Evolutionary conservation across 139 green algal genomes (phyloP), one percentile per base, ranked within the genome.

Genomic region (Spirogloea muscicola): DNA sequence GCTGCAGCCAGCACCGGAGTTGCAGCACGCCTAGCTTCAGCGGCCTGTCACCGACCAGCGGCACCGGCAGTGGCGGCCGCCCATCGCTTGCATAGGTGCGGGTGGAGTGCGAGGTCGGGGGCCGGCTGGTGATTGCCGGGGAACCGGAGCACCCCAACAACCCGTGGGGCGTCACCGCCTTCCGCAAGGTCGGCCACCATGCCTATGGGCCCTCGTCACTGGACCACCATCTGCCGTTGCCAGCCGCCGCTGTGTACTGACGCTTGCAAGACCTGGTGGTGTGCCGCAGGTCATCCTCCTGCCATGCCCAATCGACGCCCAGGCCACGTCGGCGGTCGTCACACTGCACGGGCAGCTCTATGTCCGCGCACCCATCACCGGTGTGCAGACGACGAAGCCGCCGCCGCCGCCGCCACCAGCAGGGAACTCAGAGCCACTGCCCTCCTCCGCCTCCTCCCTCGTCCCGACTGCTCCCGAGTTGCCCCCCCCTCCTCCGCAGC

Each of bases 261-360:
- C 62, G n/a, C n/a, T n/a, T n/a, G n/a, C n/a, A n/a, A n/a, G n/a
- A n/a, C n/a, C n/a, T n/a, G n/a, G n/a, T n/a, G n/a, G n/a, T n/a
- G n/a, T n/a, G 25, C 16, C 7, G 7, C 62, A 71, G 62, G 62
- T 71, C 29, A 71, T 71, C 38, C 43, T 71, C 37, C 44, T 71
- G 6, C 62, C 62, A 16, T n/a, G 29, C 29, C 18, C 43, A 36
- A 62, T 62, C 43, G 63, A 71, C 9, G 62, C 62, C 10, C 42
- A 71, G 25, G 25, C 62, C 29, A 71, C 62, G 25, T 62, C 62
- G 63, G 62, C 62, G 31, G 44, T 71, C 37, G 62, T 71, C 27
- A 71, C 62, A 18, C 62, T 71, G 31, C 62, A 71, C 62, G 62
- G 62, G 29, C 62, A 71, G 44, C 62, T 71, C 2, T 71, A 71